Evolutionary conservation across 352 stramenopile species (phyloP).

Genomic region (Phytophthora citrophthora): DNA sequence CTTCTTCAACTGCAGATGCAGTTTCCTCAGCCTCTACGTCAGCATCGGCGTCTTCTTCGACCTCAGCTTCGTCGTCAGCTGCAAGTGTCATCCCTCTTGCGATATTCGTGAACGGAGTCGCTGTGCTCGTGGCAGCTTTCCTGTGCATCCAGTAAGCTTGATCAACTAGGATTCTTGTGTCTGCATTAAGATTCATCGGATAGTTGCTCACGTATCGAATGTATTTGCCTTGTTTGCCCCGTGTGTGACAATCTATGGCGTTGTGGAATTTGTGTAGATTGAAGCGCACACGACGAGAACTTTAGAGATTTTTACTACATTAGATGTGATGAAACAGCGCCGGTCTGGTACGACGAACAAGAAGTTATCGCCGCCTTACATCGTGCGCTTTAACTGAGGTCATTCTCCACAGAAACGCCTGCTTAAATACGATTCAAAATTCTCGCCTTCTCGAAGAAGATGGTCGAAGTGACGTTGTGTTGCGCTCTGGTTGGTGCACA

Average conservation of each 20-base stretch:
- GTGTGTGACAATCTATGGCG: no score
- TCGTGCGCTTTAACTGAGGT: no score
- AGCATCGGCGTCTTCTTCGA: slow-evolving; percentile 19
- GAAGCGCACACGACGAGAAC: slow-evolving; percentile 9
- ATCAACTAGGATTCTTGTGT: slow-evolving; percentile 8
- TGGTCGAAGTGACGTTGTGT: no score
- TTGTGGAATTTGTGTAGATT: slow-evolving; percentile 8
- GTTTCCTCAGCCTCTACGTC: slow-evolving; percentile 18
- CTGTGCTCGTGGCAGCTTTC: slow-evolving; percentile 28
- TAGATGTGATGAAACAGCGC: no score
- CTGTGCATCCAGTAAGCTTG: slow-evolving; percentile 41
- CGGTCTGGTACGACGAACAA: no score
- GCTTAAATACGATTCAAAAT: no score
- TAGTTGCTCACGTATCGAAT: slow-evolving; percentile 28
- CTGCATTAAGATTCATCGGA: slow-evolving; percentile 6
- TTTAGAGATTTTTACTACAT: neutral
- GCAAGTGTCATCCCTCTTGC: slow-evolving; percentile 17
- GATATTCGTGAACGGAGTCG: slow-evolving; percentile 28
- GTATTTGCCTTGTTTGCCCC: slow-evolving; percentile 11
- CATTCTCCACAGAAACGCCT: no score
- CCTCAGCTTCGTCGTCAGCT: slow-evolving; percentile 28
- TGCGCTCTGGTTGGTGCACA: no score
- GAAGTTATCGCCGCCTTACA: no score
- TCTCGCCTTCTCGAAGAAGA: no score
- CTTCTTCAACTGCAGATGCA: slow-evolving; percentile 12